Percentiles rank a stretch among this genome's conserved stretches.
Conservation (phyloP, 805 yeast genomes). For the Yarrowia yakushimensis region DNA sequence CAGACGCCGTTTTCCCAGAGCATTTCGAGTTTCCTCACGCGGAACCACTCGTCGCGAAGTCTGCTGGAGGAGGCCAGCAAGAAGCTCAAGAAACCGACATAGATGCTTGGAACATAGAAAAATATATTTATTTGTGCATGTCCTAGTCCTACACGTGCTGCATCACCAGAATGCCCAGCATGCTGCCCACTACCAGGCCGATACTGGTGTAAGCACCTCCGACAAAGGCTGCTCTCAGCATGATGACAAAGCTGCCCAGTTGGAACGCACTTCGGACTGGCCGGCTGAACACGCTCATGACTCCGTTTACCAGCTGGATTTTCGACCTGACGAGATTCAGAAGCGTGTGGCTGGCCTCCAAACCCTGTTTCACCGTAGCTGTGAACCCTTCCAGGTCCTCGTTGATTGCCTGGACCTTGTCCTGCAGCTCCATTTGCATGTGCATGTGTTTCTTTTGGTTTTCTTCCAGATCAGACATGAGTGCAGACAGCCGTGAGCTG, state of each 20-base stretch:
- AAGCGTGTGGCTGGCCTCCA: slow-evolving; percentile 5
- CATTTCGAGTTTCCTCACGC: slow-evolving; percentile 16
- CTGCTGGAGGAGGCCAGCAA: slow-evolving; percentile 24
- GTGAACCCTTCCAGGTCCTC: slow-evolving; percentile 1
- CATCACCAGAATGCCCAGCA: background rate
- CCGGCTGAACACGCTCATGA: background rate
- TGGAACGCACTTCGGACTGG: slow-evolving; percentile 3
- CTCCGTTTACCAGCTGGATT: background rate
- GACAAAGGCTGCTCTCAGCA: background rate
- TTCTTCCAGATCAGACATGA: background rate
- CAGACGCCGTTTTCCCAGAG: slow-evolving; percentile 18
- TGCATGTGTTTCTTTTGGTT: background rate
- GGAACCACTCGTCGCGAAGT: slow-evolving; percentile 22
- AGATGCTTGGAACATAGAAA: background rate
- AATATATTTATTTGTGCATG: slow-evolving; percentile 18
- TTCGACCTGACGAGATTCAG: background rate
- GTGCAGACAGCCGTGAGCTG: background rate
- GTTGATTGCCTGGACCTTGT: background rate
- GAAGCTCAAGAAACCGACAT: slow-evolving; percentile 4
- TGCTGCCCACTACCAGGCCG: background rate
- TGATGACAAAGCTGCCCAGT: background rate
- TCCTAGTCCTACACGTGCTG: background rate
- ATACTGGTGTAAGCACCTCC: background rate
- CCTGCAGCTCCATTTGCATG: background rate
- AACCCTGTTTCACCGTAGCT: background rate